Conservation (phyloP, 1,139 yeast genomes). For the Candida pseudoviswanathii region DNA sequence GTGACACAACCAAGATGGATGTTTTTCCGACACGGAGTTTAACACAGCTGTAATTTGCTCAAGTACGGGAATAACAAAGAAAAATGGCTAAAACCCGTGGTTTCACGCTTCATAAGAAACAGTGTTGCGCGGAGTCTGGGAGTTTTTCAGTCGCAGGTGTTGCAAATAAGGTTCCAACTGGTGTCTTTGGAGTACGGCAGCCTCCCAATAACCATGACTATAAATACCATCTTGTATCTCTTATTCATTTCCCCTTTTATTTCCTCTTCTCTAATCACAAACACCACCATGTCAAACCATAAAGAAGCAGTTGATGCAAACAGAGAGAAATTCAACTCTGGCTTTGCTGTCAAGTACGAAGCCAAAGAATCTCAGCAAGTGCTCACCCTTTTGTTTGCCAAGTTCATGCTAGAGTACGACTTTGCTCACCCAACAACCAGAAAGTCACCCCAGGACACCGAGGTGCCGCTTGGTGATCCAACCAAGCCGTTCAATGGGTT, state of each 20-base stretch:
- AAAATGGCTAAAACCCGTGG: no score
- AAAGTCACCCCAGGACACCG: slow-evolving; percentile 17
- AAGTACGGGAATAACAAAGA: not conserved
- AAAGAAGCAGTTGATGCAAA: slow-evolving; percentile 30
- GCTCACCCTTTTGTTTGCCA: slow-evolving; percentile 23
- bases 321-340: slow-evolving; percentile 18
- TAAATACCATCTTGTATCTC: no score
- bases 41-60: not conserved
- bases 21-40: no score
- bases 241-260: no score
- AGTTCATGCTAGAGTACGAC: slow-evolving; percentile 25
- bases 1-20: no score
- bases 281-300: slow-evolving; percentile 13
- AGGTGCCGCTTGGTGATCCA: slow-evolving; percentile 21
- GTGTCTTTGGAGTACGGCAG: no score
- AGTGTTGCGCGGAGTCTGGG: no score
- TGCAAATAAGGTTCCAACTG: no score
- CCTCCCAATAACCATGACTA: no score
- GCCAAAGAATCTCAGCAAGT: slow-evolving; percentile 19
- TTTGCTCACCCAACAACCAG: slow-evolving; percentile 14
- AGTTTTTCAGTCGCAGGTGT: no score
- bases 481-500: slow-evolving; percentile 17
- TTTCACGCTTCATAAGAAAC: no score
- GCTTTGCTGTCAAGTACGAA: slow-evolving; percentile 28
- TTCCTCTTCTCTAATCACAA: not conserved